Percentiles rank a stretch among this genome's conserved stretches.
Conservation (phyloP, 139 green algal genomes). For the Astrephomene gubernaculifera region DNA sequence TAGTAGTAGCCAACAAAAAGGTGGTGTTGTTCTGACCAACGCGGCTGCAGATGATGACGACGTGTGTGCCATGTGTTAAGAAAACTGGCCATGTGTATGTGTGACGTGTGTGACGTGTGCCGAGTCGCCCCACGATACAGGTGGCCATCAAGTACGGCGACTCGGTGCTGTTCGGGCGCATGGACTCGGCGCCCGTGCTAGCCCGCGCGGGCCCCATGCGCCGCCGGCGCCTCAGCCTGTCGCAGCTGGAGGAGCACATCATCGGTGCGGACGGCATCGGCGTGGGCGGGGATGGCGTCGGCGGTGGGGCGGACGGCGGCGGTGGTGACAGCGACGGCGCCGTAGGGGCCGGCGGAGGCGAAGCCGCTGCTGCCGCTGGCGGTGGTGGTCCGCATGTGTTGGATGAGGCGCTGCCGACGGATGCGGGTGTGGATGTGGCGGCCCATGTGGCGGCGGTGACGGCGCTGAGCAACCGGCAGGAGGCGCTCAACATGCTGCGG, state of each 20-base stretch:
- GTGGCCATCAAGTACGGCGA: constrained; percentile 47
- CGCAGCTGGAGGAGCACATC: neutral
- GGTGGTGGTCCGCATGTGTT: neutral
- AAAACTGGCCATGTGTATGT: too few species aligned
- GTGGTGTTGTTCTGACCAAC: too few species aligned
- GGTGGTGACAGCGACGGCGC: neutral
- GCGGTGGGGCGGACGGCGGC: neutral
- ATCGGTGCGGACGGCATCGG: neutral
- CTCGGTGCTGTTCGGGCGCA: constrained; percentile 34
- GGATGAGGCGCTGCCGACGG: neutral
- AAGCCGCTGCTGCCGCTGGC: neutral
- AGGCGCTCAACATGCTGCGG: constrained; percentile 5
- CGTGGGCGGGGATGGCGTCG: neutral
- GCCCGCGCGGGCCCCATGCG: neutral
- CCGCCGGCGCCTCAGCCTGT: constrained; percentile 22
- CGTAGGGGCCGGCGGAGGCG: neutral
- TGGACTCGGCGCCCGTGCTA: constrained; percentile 1
- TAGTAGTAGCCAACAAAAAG: too few species aligned
- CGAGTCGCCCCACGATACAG: neutral
- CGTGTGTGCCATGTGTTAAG: neutral
- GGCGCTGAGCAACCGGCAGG: constrained; percentile 2
- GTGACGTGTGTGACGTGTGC: neutral
- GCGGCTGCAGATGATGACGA: neutral
- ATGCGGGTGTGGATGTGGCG: neutral
- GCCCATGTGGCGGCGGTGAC: constrained; percentile 33